These are phyloP conservation scores for Amylostereum areolatum DNA, from an alignment of 1,284 basidiomycete species.

Conservation along the genomic window DNA sequence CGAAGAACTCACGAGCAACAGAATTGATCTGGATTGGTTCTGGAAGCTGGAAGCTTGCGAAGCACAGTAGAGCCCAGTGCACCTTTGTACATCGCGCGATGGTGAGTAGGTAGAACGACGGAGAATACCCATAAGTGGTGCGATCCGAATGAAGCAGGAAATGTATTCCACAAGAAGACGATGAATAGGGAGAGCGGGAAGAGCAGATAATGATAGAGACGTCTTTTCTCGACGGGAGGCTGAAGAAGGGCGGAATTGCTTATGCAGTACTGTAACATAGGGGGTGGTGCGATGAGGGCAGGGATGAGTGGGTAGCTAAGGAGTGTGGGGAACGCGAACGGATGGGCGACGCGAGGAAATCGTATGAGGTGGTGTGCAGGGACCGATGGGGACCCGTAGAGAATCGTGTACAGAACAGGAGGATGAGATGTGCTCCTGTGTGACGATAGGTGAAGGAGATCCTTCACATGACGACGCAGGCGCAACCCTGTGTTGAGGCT, in stretches of 20 bases:
- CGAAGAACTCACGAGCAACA: too few relatives aligned
- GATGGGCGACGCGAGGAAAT: neutral
- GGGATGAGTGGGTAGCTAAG: neutral
- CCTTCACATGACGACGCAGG: constrained; percentile 8
- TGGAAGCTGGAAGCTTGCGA: too few relatives aligned
- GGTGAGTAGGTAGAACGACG: too few relatives aligned
- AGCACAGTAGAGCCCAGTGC: too few relatives aligned
- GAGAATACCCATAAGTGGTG: too few relatives aligned
- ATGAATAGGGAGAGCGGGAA: too few relatives aligned
- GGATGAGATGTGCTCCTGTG: constrained; percentile 19
- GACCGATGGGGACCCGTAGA: neutral
- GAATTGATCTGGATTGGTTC: too few relatives aligned
- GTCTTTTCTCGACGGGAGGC: neutral
- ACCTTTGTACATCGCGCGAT: too few relatives aligned
- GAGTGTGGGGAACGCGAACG: neutral
- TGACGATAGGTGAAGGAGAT: constrained; percentile 12
- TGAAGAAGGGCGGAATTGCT: neutral
- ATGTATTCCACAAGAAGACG: too few relatives aligned
- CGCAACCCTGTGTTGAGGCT: constrained; percentile 5
- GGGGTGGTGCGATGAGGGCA: neutral
- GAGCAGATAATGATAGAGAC: neutral
- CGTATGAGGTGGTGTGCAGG: neutral
- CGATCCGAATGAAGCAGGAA: too few relatives aligned
- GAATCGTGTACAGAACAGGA: constrained; percentile 14
- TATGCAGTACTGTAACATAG: neutral